Conservation (phyloP, 441 rosid species). For the Gossypium davidsonii region DNA sequence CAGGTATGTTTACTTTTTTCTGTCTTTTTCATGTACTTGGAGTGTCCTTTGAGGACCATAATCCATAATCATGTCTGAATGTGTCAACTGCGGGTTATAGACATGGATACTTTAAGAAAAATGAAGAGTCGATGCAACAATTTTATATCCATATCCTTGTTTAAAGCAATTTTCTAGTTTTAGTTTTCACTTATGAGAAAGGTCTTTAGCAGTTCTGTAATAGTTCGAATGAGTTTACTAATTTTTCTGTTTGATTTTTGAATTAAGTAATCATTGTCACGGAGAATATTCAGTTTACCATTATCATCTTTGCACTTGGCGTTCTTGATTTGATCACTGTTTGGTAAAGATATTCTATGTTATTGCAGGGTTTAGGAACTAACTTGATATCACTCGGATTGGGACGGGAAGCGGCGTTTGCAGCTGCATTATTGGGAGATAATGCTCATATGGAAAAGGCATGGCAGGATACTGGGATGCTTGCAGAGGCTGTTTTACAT, state of each 20-base stretch:
- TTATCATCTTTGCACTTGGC: background rate
- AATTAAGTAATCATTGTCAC: background rate
- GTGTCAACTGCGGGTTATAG: background rate
- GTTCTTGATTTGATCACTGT: background rate
- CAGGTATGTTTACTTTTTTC: background rate
- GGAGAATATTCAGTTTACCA: background rate
- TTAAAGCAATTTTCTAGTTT: background rate
- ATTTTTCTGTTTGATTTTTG: background rate
- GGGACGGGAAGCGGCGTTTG: conserved; percentile 93
- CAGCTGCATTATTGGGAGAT: conserved; percentile 93
- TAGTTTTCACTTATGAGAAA: background rate
- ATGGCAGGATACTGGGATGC: conserved; percentile 99
- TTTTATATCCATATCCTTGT: no score
- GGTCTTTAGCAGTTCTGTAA: background rate
- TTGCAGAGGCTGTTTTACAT: conserved; percentile 93
- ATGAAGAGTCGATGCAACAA: background rate
- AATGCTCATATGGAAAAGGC: conserved; percentile 96
- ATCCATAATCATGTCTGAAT: background rate
- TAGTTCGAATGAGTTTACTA: background rate
- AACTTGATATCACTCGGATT: conserved; percentile 77
- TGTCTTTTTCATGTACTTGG: background rate
- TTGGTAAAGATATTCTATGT: background rate
- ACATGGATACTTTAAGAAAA: background rate
- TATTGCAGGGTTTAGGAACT: conserved; percentile 69
- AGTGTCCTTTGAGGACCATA: background rate